Base-by-base conservation (phyloP, 176 grass and related monocot genomes). In the Musa troglodytarum region DNA sequence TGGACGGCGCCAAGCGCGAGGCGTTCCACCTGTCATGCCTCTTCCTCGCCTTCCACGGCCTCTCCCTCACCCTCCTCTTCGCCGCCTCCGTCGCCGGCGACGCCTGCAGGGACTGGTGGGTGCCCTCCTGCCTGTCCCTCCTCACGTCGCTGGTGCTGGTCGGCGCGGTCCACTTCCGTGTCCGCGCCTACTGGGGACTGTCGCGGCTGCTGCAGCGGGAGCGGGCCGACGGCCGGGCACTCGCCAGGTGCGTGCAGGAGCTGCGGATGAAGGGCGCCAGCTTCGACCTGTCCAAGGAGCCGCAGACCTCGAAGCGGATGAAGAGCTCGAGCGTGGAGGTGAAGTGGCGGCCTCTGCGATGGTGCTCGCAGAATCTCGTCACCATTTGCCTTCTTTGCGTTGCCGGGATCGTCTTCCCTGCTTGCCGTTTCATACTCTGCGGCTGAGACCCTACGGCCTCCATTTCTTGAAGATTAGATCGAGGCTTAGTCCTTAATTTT, bases 271-370 rank as follows among this genome's bases (percentile, higher is more conserved):
- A 89, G 84, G 86, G 92, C 71, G 77, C 82, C 0, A 82, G 82
- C 23, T 96, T 89, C 80, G 89, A 96, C 73, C 85, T 96, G 74
- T 89, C 87, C 75, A 96, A 87, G 89, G 92, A 96, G 82, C 87
- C 89, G 76, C 86, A 89, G 73, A 82, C 43, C 56, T 75, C 83
- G 65, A 90, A 84, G 24, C 76, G 87, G 80, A 82, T 86, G 76
- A 92, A 90, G 81, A 88, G 89, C 83, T 80, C 92, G 21, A 96
- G 89, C 74, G 85, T 96, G 16, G 92, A 92, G 75, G 89, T 90
- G 3, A 81, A 76, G 34, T 92, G 85, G 85, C 69, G 79, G 55
- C 92, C 87, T 26, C 81, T 96, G 56, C 79, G 50, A 65, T 96
- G 89, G 89, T 96, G 82, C 81, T 83, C 80, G 21, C 83, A 81